A percentile compares a stretch with the other conserved stretches of the same genome.
phyloP scores from a whole-genome alignment of 352 stramenopile species.

The Phytophthora constricta region DNA sequence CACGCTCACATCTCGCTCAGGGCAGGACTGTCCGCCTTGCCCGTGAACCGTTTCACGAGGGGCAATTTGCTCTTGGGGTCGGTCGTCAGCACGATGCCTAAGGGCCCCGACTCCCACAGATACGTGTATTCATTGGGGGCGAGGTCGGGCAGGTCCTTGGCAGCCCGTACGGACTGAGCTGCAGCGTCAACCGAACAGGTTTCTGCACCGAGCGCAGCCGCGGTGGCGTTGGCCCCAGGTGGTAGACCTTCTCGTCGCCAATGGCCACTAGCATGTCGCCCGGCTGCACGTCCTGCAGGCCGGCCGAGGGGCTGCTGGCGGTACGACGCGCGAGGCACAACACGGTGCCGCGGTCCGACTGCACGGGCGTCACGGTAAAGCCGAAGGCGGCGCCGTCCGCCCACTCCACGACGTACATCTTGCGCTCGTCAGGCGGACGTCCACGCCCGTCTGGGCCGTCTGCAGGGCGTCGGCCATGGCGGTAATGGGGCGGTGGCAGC shows the following conservation, averaged over 20 bases:
- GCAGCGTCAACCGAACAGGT: constrained; percentile 71
- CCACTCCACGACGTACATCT: constrained; percentile 84
- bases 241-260: constrained; percentile 79
- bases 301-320: constrained; percentile 43
- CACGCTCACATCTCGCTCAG: constrained; percentile 58
- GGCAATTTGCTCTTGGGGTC: constrained; percentile 74
- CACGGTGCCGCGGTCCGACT: constrained; percentile 72
- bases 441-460: constrained; percentile 37
- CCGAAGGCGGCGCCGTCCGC: constrained; percentile 62
- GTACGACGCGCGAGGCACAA: constrained; percentile 67
- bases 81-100: constrained; percentile 77
- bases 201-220: constrained; percentile 72
- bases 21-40: constrained; percentile 55
- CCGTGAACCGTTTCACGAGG: constrained; percentile 79
- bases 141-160: constrained; percentile 57
- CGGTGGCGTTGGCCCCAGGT: constrained; percentile 72
- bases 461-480: constrained; percentile 34
- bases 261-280: constrained; percentile 82
- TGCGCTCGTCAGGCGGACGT: constrained; percentile 69
- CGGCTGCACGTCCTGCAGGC: constrained; percentile 72
- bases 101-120: constrained; percentile 68
- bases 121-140: constrained; percentile 86
- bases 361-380: constrained; percentile 75
- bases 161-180: constrained; percentile 67
- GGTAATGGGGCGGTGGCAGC: background rate